phyloP scores from a whole-genome alignment of 2,329 filamentous ascomycete genomes.

The Aschersonia sp. region DNA sequence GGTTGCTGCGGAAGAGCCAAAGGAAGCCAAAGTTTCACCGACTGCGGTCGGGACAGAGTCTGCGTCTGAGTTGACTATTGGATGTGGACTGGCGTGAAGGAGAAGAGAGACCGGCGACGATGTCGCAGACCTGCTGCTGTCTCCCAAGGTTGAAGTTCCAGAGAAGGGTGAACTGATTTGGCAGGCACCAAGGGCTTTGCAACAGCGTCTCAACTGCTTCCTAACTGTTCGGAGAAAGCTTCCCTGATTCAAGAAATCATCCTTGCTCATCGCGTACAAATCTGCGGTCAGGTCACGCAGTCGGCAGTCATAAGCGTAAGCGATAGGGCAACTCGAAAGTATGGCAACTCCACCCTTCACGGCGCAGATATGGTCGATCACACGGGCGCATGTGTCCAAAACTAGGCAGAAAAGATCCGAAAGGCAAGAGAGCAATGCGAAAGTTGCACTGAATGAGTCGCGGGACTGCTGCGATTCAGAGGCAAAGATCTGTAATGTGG shows the following conservation, averaged over 20 bases:
- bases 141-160: not conserved
- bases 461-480: conserved; percentile 1
- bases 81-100: not conserved
- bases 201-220: conserved; percentile 9
- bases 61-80: not conserved
- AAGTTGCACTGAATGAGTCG: conserved; percentile 2
- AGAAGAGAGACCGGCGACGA: not conserved
- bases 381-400: conserved; percentile 16
- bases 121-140: not conserved
- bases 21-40: not conserved
- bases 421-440: conserved; percentile 11
- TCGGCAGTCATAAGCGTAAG: conserved; percentile 5
- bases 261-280: conserved; percentile 13
- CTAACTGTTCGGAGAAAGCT: conserved; percentile 10
- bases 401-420: conserved; percentile 15
- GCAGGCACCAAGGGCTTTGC: not conserved
- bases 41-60: not conserved
- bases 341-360: conserved; percentile 7
- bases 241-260: conserved; percentile 13
- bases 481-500: conserved; percentile 13
- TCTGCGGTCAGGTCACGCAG: conserved; percentile 9
- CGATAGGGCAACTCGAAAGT: conserved; percentile 8
- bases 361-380: conserved; percentile 11
- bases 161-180: not conserved
- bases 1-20: not conserved